Evolutionary conservation across 1,139 yeast genomes (phyloP).

Genomic region (Suhomyces kunorum): DNA sequence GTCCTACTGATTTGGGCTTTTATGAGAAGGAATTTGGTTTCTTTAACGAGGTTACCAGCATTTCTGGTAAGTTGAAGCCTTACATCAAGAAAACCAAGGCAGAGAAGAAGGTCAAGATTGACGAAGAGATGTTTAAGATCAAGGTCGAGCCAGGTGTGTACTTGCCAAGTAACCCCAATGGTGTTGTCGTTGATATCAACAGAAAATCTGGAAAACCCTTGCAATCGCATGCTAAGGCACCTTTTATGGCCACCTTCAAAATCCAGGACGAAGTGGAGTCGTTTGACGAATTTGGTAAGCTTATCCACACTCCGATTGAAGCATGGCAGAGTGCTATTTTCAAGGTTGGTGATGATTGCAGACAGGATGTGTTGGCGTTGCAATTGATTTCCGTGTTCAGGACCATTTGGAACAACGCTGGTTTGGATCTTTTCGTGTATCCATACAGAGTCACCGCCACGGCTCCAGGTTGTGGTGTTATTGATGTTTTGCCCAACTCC

Average conservation of each 20-base stretch:
- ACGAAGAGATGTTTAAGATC: slow-evolving; percentile 89
- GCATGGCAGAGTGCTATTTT: slow-evolving; percentile 95
- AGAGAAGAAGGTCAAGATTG: slow-evolving; percentile 94
- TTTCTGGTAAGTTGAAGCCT: slow-evolving; percentile 93
- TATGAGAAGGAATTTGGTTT: slow-evolving; percentile 85
- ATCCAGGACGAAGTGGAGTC: slow-evolving; percentile 59
- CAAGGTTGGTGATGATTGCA: slow-evolving; percentile 98
- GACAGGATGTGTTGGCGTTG: slow-evolving; percentile 94
- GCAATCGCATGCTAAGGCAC: slow-evolving; percentile 98
- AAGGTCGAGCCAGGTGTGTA: slow-evolving; percentile 82
- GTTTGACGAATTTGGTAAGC: slow-evolving; percentile 46
- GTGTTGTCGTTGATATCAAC: slow-evolving; percentile 87
- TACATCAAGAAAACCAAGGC: slow-evolving; percentile 92
- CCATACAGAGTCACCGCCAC: slow-evolving; percentile 98
- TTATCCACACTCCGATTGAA: slow-evolving; percentile 41
- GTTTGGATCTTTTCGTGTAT: slow-evolving; percentile 85
- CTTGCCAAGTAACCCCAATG: slow-evolving; percentile 95
- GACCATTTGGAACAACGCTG: slow-evolving; percentile 84
- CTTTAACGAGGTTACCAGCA: slow-evolving; percentile 87
- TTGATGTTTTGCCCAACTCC: slow-evolving; percentile 94
- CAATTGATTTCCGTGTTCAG: slow-evolving; percentile 91
- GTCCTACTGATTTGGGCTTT: slow-evolving; percentile 59
- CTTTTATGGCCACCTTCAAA: slow-evolving; percentile 94
- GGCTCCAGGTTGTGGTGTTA: slow-evolving; percentile 98
- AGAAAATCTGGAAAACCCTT: slow-evolving; percentile 93